Percentiles rank a stretch among this genome's conserved stretches.
Evolutionary conservation across 495 filamentous ascomycete species (phyloP).

Genomic region (Podospora pseudocomata): DNA sequence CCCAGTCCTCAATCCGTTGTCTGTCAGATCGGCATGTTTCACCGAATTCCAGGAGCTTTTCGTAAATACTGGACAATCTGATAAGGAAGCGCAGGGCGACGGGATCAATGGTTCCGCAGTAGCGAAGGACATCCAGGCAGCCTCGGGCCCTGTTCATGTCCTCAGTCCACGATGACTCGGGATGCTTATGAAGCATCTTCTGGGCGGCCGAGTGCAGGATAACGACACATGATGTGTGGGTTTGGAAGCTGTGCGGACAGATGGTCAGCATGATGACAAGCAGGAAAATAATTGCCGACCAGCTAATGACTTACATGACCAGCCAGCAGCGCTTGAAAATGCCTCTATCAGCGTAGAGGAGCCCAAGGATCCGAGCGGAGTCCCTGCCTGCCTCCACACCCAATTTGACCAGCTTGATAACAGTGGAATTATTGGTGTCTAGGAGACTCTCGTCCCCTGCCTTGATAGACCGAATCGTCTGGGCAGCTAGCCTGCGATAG

Average conservation of each 20-base stretch:
- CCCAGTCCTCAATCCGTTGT: slow-evolving; percentile 24
- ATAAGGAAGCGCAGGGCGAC: slow-evolving; percentile 26
- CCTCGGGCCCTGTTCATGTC: slow-evolving; percentile 26
- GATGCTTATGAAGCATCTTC: slow-evolving; percentile 29
- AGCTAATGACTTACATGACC: slow-evolving; percentile 27
- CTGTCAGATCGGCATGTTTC: neutral
- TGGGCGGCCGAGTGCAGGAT: slow-evolving; percentile 31
- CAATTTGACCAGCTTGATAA: slow-evolving; percentile 16
- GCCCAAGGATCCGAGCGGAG: slow-evolving; percentile 27
- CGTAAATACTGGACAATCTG: slow-evolving; percentile 24
- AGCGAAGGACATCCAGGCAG: slow-evolving; percentile 29
- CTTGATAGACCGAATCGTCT: slow-evolving; percentile 15
- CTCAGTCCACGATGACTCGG: slow-evolving; percentile 17
- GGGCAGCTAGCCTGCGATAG: slow-evolving; percentile 30
- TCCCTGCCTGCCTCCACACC: slow-evolving; percentile 28
- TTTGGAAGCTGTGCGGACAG: slow-evolving; percentile 23
- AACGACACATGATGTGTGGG: slow-evolving; percentile 31
- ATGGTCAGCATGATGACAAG: neutral
- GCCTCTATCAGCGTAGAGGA: slow-evolving; percentile 26
- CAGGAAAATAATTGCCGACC: neutral
- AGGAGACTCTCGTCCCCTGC: neutral
- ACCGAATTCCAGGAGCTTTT: slow-evolving; percentile 2
- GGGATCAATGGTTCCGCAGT: slow-evolving; percentile 23
- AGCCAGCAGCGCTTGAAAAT: slow-evolving; percentile 35
- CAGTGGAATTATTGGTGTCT: neutral